phyloP scores from a whole-genome alignment of 371 early-diverging fungal species.

The Ordospora colligata region DNA sequence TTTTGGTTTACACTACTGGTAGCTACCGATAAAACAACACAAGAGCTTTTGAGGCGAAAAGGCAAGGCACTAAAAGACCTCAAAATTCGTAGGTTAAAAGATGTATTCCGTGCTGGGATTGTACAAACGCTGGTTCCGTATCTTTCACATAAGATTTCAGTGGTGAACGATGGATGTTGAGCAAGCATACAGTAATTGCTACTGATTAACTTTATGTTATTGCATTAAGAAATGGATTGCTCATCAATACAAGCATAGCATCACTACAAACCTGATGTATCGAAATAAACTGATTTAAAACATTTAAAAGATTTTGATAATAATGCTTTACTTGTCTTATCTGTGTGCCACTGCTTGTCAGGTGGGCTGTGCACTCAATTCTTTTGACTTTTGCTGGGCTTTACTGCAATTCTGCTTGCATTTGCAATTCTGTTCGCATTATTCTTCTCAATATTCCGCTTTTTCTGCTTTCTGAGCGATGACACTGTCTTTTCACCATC shows the following conservation, averaged over 20 bases:
- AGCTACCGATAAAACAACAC: constrained; percentile 32
- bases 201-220: too few species aligned
- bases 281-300: too few species aligned
- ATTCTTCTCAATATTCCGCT: constrained; percentile 34
- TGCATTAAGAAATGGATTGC: too few species aligned
- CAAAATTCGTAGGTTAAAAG: neutral
- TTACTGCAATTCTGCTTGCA: neutral
- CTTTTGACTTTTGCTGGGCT: too few species aligned
- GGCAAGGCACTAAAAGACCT: neutral
- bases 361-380: too few species aligned
- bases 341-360: too few species aligned
- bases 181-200: too few species aligned
- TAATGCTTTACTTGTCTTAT: too few species aligned
- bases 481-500: constrained; percentile 65
- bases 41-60: constrained; percentile 8
- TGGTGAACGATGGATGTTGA: too few species aligned
- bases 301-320: too few species aligned
- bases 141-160: neutral
- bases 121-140: constrained; percentile 6
- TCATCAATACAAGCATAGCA: too few species aligned
- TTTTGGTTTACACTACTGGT: constrained; percentile 22
- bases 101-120: neutral
- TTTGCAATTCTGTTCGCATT: constrained; percentile 3
- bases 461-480: constrained; percentile 25
- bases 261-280: too few species aligned